Evolutionary conservation across 345 rosid species (phyloP), one percentile per base, ranked within the genome.

Genomic region (Bretschneidera sinensis): DNA sequence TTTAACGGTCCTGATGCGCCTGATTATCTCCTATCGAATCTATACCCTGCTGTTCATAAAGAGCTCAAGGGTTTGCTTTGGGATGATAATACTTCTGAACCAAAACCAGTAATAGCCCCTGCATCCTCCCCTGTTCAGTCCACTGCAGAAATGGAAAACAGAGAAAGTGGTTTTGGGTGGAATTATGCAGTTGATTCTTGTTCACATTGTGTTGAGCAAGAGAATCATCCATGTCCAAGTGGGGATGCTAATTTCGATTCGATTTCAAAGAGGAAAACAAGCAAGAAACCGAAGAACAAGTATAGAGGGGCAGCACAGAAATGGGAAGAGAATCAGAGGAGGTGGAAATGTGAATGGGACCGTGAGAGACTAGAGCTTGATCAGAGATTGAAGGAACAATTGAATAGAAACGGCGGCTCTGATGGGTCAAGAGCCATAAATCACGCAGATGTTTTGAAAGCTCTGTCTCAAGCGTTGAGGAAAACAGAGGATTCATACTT

Each of bases 1-100:
- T 94, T 94, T 76, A 94, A 86, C 64, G 99, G 99, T 16, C 97
- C 97, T 56, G 99, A 94, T 76, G 99, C 99, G 0, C 92, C 99
- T 18, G 99, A 94, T 70, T 94, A 33, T 55, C 79, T 94, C 18
- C 51, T 81, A 54, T 79, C 96, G 1, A 85, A 90, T 78, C 74
- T 94, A 1, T 94, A 94, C 67, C 73, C 85, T 39, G 55, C 81
- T 33, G 89, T 94, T 18, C 86, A 85, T 47, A 85, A 77, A 45
- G 99, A 94, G 74, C 87, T 94, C 59, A 86, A 91, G 49, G 99
- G 99, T 17, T 69, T 94, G 63, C 34, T 94, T 23, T 89, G 96
- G 96, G 97, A 94, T 55, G 96, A 87, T 68, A 47, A 67, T 0
- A 79, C 77, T 48, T 60, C 39, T 22, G 85, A 85, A 51, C 21